Conservation (phyloP, 805 yeast genomes). For the Candida tibetensis region DNA sequence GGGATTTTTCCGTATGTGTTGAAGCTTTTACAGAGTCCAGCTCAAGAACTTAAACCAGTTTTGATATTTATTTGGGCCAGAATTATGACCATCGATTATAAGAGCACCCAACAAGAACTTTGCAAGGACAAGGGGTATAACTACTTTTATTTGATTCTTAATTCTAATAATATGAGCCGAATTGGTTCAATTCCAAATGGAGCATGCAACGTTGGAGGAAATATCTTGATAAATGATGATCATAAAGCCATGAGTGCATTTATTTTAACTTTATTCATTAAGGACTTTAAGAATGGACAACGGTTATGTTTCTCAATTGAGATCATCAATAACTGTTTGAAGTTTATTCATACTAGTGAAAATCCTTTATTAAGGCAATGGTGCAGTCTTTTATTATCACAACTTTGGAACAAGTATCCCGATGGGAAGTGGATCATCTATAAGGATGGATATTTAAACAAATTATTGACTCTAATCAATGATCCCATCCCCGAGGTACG, state of each 20-base stretch:
- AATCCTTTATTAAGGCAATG: slow-evolving; percentile 89
- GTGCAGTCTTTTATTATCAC: slow-evolving; percentile 79
- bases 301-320: slow-evolving; percentile 74
- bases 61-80: slow-evolving; percentile 96
- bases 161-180: slow-evolving; percentile 34
- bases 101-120: slow-evolving; percentile 86
- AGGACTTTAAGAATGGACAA: slow-evolving; percentile 78
- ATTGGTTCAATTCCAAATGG: slow-evolving; percentile 22
- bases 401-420: slow-evolving; percentile 66
- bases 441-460: slow-evolving; percentile 59
- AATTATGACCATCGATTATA: slow-evolving; percentile 91
- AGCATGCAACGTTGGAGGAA: background rate
- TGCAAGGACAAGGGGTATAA: slow-evolving; percentile 87
- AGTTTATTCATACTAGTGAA: slow-evolving; percentile 68
- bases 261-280: slow-evolving; percentile 78
- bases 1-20: slow-evolving; percentile 96
- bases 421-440: slow-evolving; percentile 73
- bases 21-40: slow-evolving; percentile 87
- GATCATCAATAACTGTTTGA: slow-evolving; percentile 62
- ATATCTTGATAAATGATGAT: slow-evolving; percentile 59
- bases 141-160: slow-evolving; percentile 79
- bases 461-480: slow-evolving; percentile 54
- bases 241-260: slow-evolving; percentile 96
- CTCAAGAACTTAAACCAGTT: slow-evolving; percentile 91
- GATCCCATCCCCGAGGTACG: slow-evolving; percentile 97